phyloP scores from a whole-genome alignment of 495 filamentous ascomycete species.

The Astrocystis sublimbata region DNA sequence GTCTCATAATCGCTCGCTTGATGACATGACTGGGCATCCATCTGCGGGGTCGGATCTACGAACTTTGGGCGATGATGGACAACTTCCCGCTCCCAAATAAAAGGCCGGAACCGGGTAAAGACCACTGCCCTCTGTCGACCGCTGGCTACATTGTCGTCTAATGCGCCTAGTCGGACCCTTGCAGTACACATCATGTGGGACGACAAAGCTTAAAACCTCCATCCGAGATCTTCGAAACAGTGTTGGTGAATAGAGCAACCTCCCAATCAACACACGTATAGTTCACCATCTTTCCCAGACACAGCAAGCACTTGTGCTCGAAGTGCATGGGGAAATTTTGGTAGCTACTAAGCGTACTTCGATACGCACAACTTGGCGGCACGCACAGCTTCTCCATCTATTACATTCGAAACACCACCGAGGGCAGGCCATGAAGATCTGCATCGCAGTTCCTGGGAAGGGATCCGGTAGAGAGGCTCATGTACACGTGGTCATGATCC shows the following conservation, averaged over 20 bases:
- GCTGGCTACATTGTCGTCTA: neutral
- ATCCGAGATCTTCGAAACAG: neutral
- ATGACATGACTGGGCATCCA: neutral
- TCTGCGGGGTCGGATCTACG: neutral
- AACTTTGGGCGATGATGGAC: neutral
- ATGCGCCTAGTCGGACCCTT: neutral
- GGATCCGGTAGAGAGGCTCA: neutral
- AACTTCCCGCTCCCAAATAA: neutral
- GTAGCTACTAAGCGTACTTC: too few relatives aligned
- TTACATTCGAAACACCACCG: neutral
- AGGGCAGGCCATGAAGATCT: neutral
- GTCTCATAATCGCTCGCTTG: neutral
- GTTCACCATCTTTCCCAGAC: too few relatives aligned
- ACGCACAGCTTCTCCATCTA: too few relatives aligned
- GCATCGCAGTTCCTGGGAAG: neutral
- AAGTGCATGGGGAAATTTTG: too few relatives aligned
- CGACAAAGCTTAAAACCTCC: neutral
- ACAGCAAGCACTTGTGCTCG: too few relatives aligned
- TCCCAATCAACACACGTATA: too few relatives aligned
- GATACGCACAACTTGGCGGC: too few relatives aligned
- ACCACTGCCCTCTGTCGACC: neutral
- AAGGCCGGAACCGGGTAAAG: constrained; percentile 3
- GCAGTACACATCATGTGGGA: neutral
- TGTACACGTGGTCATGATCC: neutral
- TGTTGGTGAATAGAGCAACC: too few relatives aligned